A percentile compares a stretch with the other conserved stretches of the same genome.
phyloP scores from a whole-genome alignment of 2,329 filamentous ascomycete genomes.

The Aulographum hederae region DNA sequence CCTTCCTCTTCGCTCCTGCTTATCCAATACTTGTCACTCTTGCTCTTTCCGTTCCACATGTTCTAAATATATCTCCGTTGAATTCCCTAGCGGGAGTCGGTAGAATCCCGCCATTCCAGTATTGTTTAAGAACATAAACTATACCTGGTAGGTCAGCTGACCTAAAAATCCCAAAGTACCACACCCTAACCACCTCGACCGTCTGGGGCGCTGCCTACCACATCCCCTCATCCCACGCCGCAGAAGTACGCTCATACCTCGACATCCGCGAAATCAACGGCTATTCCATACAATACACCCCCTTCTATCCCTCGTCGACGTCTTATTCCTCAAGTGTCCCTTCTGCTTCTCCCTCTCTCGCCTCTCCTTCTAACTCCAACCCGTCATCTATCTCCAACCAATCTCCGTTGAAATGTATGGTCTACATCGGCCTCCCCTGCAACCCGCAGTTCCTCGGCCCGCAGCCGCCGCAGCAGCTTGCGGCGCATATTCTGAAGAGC shows the following conservation, averaged over 20 bases:
- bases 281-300: constrained; percentile 81
- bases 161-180: too few relatives aligned
- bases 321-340: constrained; percentile 11
- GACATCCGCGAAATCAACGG: constrained; percentile 96
- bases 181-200: constrained; percentile 37
- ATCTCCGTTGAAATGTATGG: constrained; percentile 47
- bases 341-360: constrained; percentile 8
- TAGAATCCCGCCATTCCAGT: constrained; percentile 1
- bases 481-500: constrained; percentile 62
- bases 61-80: constrained; percentile 1
- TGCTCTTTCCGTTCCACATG: background rate
- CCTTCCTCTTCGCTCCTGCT: too few relatives aligned
- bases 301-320: constrained; percentile 38
- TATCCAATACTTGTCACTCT: too few relatives aligned
- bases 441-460: constrained; percentile 85
- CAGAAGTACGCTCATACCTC: constrained; percentile 73
- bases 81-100: too few relatives aligned
- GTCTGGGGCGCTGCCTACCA: constrained; percentile 94
- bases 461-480: constrained; percentile 60
- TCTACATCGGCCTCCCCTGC: constrained; percentile 86
- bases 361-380: too few relatives aligned
- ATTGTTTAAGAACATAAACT: background rate
- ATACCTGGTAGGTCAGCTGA: too few relatives aligned
- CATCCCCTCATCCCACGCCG: constrained; percentile 52
- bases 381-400: constrained; percentile 14